Evolutionary conservation across 371 early-diverging fungal genomes (phyloP).

Genomic region (Apophysomyces sp.): DNA sequence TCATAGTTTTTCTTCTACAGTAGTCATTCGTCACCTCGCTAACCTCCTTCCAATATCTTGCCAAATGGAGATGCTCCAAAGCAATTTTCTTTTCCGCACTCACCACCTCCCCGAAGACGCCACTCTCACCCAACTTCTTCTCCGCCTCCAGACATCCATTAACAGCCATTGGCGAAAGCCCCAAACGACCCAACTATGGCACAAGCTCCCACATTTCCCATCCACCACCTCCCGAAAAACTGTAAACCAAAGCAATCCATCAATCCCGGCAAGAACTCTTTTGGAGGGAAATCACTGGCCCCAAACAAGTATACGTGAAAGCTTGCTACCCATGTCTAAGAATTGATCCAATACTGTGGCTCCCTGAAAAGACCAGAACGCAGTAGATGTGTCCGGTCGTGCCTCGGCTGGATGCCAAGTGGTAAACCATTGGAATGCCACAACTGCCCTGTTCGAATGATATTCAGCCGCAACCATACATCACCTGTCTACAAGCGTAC

Average conservation of each 20-base stretch:
- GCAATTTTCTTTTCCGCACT: neutral
- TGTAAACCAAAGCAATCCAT: neutral
- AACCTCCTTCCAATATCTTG: conserved; percentile 4
- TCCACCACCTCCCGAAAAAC: neutral
- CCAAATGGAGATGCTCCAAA: neutral
- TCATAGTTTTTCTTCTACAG: neutral
- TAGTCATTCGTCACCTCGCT: conserved; percentile 7
- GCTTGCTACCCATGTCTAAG: no score
- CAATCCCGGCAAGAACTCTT: neutral
- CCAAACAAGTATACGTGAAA: no score
- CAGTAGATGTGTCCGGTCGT: no score
- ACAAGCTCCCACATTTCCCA: neutral
- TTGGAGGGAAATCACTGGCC: no score
- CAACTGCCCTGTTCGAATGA: no score
- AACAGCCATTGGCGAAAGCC: neutral
- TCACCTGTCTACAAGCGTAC: no score
- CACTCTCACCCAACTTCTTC: neutral
- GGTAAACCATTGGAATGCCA: no score
- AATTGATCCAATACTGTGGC: no score
- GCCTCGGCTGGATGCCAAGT: no score
- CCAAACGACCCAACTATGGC: neutral
- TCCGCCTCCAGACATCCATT: neutral
- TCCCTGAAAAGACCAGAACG: no score
- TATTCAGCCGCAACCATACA: no score
- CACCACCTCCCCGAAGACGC: neutral